phyloP scores from a whole-genome alignment of 2,329 filamentous ascomycete genomes.

The Fusarium albidum region DNA sequence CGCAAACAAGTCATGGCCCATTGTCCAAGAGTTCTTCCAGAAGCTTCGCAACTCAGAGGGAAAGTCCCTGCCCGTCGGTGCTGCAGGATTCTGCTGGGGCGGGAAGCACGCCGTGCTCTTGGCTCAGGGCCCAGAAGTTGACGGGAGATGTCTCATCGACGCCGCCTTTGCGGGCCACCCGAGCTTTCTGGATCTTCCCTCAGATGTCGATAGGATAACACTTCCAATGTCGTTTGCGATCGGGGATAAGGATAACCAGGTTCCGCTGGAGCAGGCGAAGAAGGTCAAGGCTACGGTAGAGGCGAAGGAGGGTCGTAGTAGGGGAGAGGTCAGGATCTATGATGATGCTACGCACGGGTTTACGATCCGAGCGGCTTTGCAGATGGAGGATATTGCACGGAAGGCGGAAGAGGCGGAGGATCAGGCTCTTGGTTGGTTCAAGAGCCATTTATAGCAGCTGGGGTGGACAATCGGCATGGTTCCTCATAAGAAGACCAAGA shows the following conservation, averaged over 20 bases:
- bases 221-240: constrained; percentile 57
- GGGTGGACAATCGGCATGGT: too few relatives aligned
- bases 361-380: constrained; percentile 45
- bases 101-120: constrained; percentile 62
- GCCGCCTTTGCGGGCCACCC: constrained; percentile 63
- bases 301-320: constrained; percentile 42
- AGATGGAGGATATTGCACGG: constrained; percentile 33
- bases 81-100: constrained; percentile 71
- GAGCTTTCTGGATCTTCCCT: constrained; percentile 55
- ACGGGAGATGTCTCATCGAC: constrained; percentile 54
- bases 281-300: constrained; percentile 47
- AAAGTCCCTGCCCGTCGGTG: constrained; percentile 52
- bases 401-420: constrained; percentile 44
- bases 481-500: too few relatives aligned
- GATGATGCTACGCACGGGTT: constrained; percentile 53
- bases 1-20: constrained; percentile 42
- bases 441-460: constrained; percentile 27
- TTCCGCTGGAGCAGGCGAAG: constrained; percentile 45
- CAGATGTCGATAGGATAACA: constrained; percentile 54
- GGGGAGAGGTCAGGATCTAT: constrained; percentile 50
- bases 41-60: constrained; percentile 46
- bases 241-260: constrained; percentile 53
- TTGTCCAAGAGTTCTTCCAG: constrained; percentile 48
- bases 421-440: constrained; percentile 47
- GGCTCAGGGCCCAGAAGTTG: constrained; percentile 45